Conservation (phyloP, 257 asterid genomes). For the Solanum infundibuliforme region DNA sequence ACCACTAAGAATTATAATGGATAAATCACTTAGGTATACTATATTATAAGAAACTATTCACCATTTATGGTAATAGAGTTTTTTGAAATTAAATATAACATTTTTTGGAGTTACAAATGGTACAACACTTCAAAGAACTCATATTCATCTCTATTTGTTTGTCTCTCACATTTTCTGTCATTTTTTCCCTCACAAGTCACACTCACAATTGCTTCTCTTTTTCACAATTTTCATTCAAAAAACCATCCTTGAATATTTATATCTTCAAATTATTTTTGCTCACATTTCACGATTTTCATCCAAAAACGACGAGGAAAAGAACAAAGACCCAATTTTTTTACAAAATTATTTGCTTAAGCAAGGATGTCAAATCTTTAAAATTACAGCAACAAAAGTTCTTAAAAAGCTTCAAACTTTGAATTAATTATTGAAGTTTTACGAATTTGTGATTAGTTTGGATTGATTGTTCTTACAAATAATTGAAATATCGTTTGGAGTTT, state of each 20-base stretch:
- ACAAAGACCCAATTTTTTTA: no score
- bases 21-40: no score
- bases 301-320: neutral
- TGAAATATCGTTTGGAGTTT: no score
- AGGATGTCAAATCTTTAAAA: no score
- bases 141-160: neutral
- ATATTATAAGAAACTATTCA: no score
- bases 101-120: neutral
- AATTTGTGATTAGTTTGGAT: no score
- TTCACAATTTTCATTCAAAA: no score
- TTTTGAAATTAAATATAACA: no score
- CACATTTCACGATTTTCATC: neutral
- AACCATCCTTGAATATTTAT: no score
- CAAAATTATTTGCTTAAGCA: neutral
- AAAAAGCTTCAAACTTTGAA: neutral
- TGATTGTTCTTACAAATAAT: neutral
- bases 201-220: no score
- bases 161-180: neutral
- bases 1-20: neutral
- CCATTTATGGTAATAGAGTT: neutral
- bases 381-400: no score
- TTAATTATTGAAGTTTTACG: neutral
- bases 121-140: neutral
- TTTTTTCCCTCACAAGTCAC: neutral
- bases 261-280: neutral